Percentiles rank a stretch among this genome's conserved stretches.
Evolutionary conservation across 257 asterid species (phyloP).

Genomic region (Solanum chiquidenum): DNA sequence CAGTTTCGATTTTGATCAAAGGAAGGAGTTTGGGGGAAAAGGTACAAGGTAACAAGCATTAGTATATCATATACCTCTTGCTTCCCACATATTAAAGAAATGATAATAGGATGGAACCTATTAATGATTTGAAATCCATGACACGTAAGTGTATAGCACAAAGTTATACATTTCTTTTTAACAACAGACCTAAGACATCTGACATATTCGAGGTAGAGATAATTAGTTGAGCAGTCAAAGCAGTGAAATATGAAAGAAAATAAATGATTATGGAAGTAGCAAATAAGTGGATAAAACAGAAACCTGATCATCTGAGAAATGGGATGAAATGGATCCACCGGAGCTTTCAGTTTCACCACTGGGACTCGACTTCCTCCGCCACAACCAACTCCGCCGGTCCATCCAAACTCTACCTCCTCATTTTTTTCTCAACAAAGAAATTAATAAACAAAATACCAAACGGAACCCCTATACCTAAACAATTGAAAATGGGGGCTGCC

Average conservation of each 20-base stretch:
- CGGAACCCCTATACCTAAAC: neutral
- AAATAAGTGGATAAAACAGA: neutral
- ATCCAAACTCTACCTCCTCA: slow-evolving; percentile 19
- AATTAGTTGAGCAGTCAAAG: neutral
- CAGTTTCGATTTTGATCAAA: neutral
- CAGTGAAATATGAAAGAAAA: neutral
- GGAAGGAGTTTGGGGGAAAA: neutral
- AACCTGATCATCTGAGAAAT: slow-evolving; percentile 92
- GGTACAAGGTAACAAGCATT: neutral
- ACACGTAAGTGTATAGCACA: neutral
- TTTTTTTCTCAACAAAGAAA: neutral
- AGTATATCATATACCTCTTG: neutral
- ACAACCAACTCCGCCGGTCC: slow-evolving; percentile 90
- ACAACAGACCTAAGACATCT: neutral
- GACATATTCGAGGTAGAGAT: neutral
- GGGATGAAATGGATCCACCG: slow-evolving; percentile 59
- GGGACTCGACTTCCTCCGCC: slow-evolving; percentile 80
- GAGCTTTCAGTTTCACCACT: slow-evolving; percentile 87
- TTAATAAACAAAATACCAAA: neutral
- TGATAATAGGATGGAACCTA: neutral
- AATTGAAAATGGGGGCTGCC: neutral
- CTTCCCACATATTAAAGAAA: neutral
- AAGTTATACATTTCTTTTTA: neutral
- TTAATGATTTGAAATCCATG: neutral
- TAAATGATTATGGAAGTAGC: neutral